Evolutionary conservation across 768 basidiomycete genomes (phyloP), one percentile per base, ranked within the genome.

Genomic region (Calocybe indica): DNA sequence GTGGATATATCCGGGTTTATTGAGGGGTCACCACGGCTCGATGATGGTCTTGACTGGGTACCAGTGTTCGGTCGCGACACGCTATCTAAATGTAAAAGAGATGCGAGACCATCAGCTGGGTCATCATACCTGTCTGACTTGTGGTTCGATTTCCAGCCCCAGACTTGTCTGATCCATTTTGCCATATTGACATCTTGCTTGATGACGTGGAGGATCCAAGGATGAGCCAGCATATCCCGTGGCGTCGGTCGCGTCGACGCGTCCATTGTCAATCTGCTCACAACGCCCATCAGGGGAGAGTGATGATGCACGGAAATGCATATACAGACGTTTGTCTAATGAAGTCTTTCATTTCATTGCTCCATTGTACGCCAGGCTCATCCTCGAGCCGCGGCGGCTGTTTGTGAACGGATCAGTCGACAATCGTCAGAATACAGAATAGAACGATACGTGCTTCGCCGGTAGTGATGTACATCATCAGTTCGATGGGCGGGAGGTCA

Each of bases 401-500:
- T 14, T 35, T 40, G 7, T 7, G 31, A 15, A 14, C 7, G 42
- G 15, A 41, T 49, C 32, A 52, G 49, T 46, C 55, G 42, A 22
- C 22, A 4, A 61, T 53, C 43, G 51, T 55, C 46, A 37, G 50
- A 49, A 44, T 31, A 22, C 29, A 3, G 13, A 32, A 33, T 43
- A 41, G 28, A 43, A 38, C 43, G 9, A 6, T 43, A 68, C 76
- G 48, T 52, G 85, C 86, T 70, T 88, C 86, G 60, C 85, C 81
- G 41, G 78, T 74, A 5, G 90, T 87, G 58, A 96, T 93, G 60
- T 92, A 82, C 67, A 91, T 85, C 71, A 97, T 82, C 45, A 97
- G 73, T 61, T 97, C 95, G 63, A 98, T 95, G n/a, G 91, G 83
- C 5, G 90, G 83, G 29, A 96, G 74, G 60, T 96, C 92, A 34